phyloP scores from a whole-genome alignment of 2,329 filamentous ascomycete genomes.

The Scleromitrula shiraiana region DNA sequence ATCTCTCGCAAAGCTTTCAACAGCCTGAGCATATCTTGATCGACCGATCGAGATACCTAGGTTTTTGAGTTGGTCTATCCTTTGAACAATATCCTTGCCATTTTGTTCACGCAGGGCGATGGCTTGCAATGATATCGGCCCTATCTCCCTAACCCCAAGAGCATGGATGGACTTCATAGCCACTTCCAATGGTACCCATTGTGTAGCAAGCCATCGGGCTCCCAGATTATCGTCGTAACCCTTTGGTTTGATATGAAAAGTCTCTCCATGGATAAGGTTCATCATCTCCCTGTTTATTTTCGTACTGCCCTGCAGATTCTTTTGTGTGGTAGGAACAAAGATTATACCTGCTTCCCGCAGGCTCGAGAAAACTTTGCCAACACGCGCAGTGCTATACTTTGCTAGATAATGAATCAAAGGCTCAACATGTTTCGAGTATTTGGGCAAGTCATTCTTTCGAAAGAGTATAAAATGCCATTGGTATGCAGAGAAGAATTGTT shows the following conservation, averaged over 20 bases:
- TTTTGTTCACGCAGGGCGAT: constrained; percentile 60
- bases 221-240: constrained; percentile 60
- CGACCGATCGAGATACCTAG: constrained; percentile 54
- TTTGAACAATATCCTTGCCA: constrained; percentile 45
- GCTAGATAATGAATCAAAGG: constrained; percentile 34
- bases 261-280: constrained; percentile 27
- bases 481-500: constrained; percentile 33
- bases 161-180: constrained; percentile 62
- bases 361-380: constrained; percentile 18
- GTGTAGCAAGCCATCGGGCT: constrained; percentile 74
- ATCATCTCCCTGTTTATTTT: constrained; percentile 28
- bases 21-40: constrained; percentile 56
- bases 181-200: constrained; percentile 63
- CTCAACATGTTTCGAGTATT: constrained; percentile 30
- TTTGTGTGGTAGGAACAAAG: constrained; percentile 14
- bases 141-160: constrained; percentile 64
- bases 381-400: constrained; percentile 26
- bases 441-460: constrained; percentile 35
- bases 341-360: constrained; percentile 22
- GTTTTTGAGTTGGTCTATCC: constrained; percentile 52
- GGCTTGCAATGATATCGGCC: constrained; percentile 68
- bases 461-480: constrained; percentile 40
- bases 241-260: constrained; percentile 32
- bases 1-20: constrained; percentile 55
- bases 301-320: constrained; percentile 9